These are phyloP conservation scores for Rhododendron henanense DNA, from an alignment of 148 eudicot genomes.

Conservation along the genomic window DNA sequence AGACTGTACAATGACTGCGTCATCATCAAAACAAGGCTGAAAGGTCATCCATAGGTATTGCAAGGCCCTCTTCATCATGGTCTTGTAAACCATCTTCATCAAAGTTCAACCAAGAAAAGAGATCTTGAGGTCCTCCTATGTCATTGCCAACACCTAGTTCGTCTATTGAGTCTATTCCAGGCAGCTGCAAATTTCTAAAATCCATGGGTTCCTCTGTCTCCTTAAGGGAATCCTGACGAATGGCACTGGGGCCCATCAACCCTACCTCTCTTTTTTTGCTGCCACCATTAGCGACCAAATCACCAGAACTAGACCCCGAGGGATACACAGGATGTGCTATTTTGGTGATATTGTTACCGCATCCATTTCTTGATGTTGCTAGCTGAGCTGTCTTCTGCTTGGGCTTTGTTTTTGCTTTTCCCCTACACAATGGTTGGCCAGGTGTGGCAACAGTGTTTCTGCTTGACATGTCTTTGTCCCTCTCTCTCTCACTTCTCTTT, in stretches of 20 bases:
- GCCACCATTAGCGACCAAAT: slow-evolving; percentile 16
- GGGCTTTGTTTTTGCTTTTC: slow-evolving; percentile 77
- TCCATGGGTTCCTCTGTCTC: slow-evolving; percentile 35
- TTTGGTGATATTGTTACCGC: slow-evolving; percentile 12
- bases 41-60: slow-evolving; percentile 55
- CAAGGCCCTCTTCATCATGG: slow-evolving; percentile 40
- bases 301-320: slow-evolving; percentile 10
- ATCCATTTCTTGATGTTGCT: slow-evolving; percentile 40
- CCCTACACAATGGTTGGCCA: slow-evolving; percentile 52
- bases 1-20: slow-evolving; percentile 37
- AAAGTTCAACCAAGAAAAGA: slow-evolving; percentile 26
- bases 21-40: slow-evolving; percentile 14
- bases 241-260: slow-evolving; percentile 11
- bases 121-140: slow-evolving; percentile 4
- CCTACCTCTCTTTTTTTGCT: slow-evolving; percentile 8
- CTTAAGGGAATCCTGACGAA: slow-evolving; percentile 17
- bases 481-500: slow-evolving; percentile 81
- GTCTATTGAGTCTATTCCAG: slow-evolving; percentile 28
- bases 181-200: slow-evolving; percentile 21
- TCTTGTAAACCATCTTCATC: slow-evolving; percentile 45
- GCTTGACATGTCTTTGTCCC: slow-evolving; percentile 21
- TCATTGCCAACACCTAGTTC: slow-evolving; percentile 4
- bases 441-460: slow-evolving; percentile 35
- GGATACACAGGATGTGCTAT: not conserved
- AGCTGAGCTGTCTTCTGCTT: slow-evolving; percentile 75